Conservation (phyloP, 1,284 basidiomycete genomes). For the Sparassis latifolia region DNA sequence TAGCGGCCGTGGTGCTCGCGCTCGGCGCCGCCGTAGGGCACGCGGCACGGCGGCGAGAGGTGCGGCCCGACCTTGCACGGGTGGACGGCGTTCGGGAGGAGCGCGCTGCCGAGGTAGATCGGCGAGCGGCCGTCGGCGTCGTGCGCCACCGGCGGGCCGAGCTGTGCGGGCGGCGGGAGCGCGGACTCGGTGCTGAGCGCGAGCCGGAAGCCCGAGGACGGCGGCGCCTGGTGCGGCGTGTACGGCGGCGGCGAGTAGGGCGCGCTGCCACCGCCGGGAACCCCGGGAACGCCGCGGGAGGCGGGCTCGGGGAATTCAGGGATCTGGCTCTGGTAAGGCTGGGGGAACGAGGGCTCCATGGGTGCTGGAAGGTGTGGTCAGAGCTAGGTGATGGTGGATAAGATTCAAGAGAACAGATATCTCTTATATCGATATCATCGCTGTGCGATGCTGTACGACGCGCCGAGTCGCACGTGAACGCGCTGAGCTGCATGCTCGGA, state of each 20-base stretch:
- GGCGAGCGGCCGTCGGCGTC: constrained; percentile 52
- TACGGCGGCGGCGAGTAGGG: constrained; percentile 9
- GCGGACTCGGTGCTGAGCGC: constrained; percentile 38
- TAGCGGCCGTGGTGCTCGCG: constrained; percentile 54
- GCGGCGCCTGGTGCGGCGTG: constrained; percentile 19
- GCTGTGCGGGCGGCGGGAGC: constrained; percentile 39
- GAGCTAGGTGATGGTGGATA: too few relatives aligned
- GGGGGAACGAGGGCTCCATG: not conserved
- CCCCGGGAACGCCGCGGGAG: not conserved
- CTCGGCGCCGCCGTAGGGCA: constrained; percentile 61
- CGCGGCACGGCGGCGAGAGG: constrained; percentile 45
- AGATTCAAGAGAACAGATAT: too few relatives aligned
- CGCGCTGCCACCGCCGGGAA: constrained; percentile 1
- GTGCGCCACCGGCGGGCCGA: constrained; percentile 40
- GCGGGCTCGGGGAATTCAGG: not conserved
- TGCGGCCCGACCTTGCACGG: constrained; percentile 71
- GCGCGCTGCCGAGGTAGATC: constrained; percentile 65
- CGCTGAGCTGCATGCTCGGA: too few relatives aligned
- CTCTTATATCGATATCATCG: too few relatives aligned
- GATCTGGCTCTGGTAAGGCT: not conserved
- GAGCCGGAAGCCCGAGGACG: constrained; percentile 58
- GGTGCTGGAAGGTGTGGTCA: not conserved
- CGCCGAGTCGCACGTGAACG: too few relatives aligned
- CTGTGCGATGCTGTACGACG: too few relatives aligned
- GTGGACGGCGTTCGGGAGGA: constrained; percentile 60